phyloP scores from a whole-genome alignment of 768 basidiomycete genomes.

The Lactarius hengduanensis region DNA sequence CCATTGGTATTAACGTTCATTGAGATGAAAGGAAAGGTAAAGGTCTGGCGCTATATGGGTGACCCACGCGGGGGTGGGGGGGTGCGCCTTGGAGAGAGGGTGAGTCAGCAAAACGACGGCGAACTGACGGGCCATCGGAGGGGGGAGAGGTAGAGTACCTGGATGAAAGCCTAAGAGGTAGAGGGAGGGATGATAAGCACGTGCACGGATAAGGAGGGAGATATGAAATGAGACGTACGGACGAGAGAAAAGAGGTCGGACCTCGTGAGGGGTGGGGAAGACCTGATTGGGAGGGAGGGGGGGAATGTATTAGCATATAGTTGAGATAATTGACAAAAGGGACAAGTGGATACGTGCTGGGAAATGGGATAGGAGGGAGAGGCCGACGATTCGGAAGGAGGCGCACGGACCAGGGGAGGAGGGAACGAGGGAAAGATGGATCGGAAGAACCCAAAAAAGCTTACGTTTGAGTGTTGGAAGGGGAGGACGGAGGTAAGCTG shows the following conservation, averaged over 20 bases:
- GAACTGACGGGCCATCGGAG: conserved; percentile 11
- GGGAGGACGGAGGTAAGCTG: conserved; percentile 21
- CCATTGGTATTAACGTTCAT: conserved; percentile 29
- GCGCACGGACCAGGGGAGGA: conserved; percentile 24
- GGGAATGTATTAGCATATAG: conserved; percentile 24
- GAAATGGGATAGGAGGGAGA: conserved; percentile 16
- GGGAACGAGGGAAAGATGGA: conserved; percentile 17
- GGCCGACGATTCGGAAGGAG: conserved; percentile 19
- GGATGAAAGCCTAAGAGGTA: background rate
- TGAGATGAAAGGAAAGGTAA: background rate
- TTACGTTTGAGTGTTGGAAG: conserved; percentile 23
- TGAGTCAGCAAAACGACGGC: conserved; percentile 14
- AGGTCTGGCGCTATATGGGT: conserved; percentile 13
- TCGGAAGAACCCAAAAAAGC: conserved; percentile 28
- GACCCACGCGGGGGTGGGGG: conserved; percentile 10
- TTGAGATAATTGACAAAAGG: conserved; percentile 2
- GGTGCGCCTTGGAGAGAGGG: background rate
- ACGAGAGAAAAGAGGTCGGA: conserved; percentile 4
- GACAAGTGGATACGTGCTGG: conserved; percentile 16
- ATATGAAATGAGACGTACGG: conserved; percentile 1
- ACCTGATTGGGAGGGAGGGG: conserved; percentile 16
- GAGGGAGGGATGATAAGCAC: conserved; percentile 17
- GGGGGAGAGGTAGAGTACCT: conserved; percentile 16
- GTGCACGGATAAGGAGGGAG: conserved; percentile 21
- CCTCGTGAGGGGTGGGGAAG: conserved; percentile 14